Percentiles rank a stretch among this genome's conserved stretches.
Conservation (phyloP, 2,329 filamentous ascomycete genomes). For the Cladosporium sp. region DNA sequence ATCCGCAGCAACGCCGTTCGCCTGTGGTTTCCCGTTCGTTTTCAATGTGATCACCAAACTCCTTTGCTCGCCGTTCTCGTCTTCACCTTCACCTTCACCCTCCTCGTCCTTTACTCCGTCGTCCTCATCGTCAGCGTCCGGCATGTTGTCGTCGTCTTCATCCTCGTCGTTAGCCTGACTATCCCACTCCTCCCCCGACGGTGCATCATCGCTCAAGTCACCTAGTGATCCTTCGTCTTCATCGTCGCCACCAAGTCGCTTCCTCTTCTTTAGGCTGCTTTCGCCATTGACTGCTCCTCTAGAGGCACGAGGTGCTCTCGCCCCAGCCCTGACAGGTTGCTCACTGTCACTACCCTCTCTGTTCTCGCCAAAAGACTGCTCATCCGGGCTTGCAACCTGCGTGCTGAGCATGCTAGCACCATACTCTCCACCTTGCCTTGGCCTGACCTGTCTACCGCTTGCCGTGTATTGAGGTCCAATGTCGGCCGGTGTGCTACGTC, state of each 20-base stretch:
- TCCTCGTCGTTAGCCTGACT: slow-evolving; percentile 12
- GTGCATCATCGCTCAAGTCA: slow-evolving; percentile 58
- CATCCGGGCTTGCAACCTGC: slow-evolving; percentile 41
- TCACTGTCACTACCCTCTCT: slow-evolving; percentile 43
- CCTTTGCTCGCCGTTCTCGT: slow-evolving; percentile 7
- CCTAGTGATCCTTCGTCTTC: slow-evolving; percentile 48
- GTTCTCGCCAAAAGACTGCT: slow-evolving; percentile 23
- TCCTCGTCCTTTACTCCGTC: slow-evolving; percentile 3
- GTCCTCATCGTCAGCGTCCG: slow-evolving; percentile 6
- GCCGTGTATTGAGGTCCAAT: slow-evolving; percentile 67
- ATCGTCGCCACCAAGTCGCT: slow-evolving; percentile 49
- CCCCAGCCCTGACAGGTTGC: slow-evolving; percentile 35
- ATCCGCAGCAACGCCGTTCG: background rate
- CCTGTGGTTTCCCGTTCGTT: background rate
- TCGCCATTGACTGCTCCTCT: slow-evolving; percentile 27
- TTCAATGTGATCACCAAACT: slow-evolving; percentile 12
- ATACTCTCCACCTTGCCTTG: slow-evolving; percentile 60
- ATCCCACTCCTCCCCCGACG: slow-evolving; percentile 58
- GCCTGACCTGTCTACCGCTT: slow-evolving; percentile 79
- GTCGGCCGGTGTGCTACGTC: slow-evolving; percentile 67
- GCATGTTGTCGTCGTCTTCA: slow-evolving; percentile 8
- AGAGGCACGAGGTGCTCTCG: slow-evolving; percentile 41
- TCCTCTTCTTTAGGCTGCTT: slow-evolving; percentile 38
- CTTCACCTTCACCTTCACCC: slow-evolving; percentile 5
- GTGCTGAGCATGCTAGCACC: slow-evolving; percentile 58